Conservation (phyloP, 1,284 basidiomycete genomes). For the Limonomyces culmigenus region DNA sequence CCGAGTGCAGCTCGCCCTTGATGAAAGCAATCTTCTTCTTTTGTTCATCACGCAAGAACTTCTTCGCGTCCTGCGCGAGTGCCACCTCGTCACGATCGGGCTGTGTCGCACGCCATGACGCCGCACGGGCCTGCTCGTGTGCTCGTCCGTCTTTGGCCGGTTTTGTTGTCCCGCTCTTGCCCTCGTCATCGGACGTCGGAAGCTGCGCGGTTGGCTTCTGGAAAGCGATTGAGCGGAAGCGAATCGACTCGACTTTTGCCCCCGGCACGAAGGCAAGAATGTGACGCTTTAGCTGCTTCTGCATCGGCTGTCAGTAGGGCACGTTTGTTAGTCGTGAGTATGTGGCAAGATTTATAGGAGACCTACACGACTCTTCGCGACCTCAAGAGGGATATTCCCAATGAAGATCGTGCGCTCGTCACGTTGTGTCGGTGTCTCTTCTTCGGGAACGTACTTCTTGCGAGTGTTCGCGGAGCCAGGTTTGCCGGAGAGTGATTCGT, state of each 20-base stretch:
- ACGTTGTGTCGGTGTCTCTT: slow-evolving; percentile 53
- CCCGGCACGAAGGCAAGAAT: slow-evolving; percentile 50
- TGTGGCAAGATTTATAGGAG: neutral
- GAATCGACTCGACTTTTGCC: slow-evolving; percentile 76
- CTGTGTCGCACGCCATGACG: slow-evolving; percentile 49
- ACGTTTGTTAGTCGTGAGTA: slow-evolving; percentile 1
- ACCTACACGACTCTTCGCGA: slow-evolving; percentile 59
- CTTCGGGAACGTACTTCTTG: slow-evolving; percentile 31
- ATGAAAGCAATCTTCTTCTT: slow-evolving; percentile 95
- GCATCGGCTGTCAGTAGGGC: slow-evolving; percentile 23
- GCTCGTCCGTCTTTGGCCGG: slow-evolving; percentile 19
- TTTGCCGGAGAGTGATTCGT: slow-evolving; percentile 26
- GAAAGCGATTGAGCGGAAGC: slow-evolving; percentile 84
- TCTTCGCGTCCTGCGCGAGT: slow-evolving; percentile 34
- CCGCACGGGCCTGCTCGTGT: slow-evolving; percentile 42
- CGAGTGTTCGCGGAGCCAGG: slow-evolving; percentile 6
- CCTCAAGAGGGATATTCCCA: slow-evolving; percentile 76
- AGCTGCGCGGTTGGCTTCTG: slow-evolving; percentile 57
- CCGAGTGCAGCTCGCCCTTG: slow-evolving; percentile 72
- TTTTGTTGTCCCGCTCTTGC: slow-evolving; percentile 12
- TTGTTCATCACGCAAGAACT: slow-evolving; percentile 64
- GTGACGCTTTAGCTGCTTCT: slow-evolving; percentile 58
- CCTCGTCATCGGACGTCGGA: slow-evolving; percentile 23
- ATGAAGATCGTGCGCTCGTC: slow-evolving; percentile 82
- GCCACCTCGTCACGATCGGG: slow-evolving; percentile 19